A percentile compares a stretch with the other conserved stretches of the same genome.
Conservation (phyloP, 2,329 filamentous ascomycete species). For the Colletotrichum euphorbiae region DNA sequence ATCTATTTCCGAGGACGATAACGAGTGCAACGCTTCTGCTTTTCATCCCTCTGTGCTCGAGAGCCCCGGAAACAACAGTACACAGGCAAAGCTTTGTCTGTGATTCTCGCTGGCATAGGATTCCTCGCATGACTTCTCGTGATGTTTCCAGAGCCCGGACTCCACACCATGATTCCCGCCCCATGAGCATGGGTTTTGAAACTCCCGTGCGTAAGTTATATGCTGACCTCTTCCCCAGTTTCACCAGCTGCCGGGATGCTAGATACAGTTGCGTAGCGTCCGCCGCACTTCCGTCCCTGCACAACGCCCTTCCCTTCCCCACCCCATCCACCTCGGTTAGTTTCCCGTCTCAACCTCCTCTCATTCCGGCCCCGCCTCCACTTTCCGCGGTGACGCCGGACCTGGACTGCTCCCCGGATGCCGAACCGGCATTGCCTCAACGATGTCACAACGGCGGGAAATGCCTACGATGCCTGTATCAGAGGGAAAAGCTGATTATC, state of each 20-base stretch:
- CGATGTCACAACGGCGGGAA: background rate
- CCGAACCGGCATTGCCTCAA: constrained; percentile 27
- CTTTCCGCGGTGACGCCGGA: constrained; percentile 12
- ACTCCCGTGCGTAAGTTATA: no score
- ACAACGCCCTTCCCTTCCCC: constrained; percentile 11
- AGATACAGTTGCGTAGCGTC: background rate
- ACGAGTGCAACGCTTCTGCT: background rate
- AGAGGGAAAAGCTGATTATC: constrained; percentile 1
- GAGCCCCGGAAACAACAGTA: no score
- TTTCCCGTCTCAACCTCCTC: background rate
- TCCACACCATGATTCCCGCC: no score
- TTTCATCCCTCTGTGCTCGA: no score
- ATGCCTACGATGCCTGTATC: background rate
- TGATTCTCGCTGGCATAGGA: no score
- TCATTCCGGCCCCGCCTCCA: constrained; percentile 36
- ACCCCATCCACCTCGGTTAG: constrained; percentile 20
- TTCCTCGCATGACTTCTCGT: no score
- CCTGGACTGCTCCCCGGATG: constrained; percentile 11
- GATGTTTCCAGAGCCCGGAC: no score
- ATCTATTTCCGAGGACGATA: background rate
- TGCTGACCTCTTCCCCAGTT: background rate
- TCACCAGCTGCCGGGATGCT: background rate
- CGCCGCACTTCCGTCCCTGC: constrained; percentile 8
- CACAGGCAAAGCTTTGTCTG: no score
- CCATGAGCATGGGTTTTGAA: no score